Evolutionary conservation across 78 protist species (phyloP).

Genomic region (Speleostelium caveatum): DNA sequence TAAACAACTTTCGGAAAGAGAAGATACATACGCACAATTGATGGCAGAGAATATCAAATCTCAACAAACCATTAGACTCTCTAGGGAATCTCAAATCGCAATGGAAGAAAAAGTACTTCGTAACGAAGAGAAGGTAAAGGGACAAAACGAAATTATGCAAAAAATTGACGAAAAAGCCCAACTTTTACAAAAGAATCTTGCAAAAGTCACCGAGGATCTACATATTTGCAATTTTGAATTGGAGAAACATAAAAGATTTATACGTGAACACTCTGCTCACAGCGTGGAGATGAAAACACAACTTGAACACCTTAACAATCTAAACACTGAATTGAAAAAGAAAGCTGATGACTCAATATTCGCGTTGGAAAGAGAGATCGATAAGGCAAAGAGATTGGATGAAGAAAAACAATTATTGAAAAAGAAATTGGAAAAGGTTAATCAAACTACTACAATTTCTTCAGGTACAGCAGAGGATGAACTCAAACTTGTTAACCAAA

Average conservation of each 20-base stretch:
- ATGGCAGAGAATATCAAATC: constrained; percentile 80
- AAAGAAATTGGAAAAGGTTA: constrained; percentile 61
- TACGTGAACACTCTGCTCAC: constrained; percentile 36
- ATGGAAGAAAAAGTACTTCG: constrained; percentile 26
- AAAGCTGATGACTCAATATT: constrained; percentile 67
- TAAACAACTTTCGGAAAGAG: constrained; percentile 69
- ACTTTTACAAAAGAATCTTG: constrained; percentile 41
- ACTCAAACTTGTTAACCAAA: constrained; percentile 33
- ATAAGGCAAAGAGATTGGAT: constrained; percentile 64
- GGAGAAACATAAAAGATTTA: constrained; percentile 52
- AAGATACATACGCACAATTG: constrained; percentile 71
- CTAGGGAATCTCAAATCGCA: constrained; percentile 36
- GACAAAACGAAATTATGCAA: constrained; percentile 37
- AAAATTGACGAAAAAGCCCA: constrained; percentile 49
- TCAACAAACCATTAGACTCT: constrained; percentile 50
- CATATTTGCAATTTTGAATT: constrained; percentile 49
- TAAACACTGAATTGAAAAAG: constrained; percentile 47
- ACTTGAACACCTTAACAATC: constrained; percentile 35
- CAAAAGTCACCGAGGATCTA: constrained; percentile 54
- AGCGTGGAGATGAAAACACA: constrained; percentile 44
- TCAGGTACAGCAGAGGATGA: constrained; percentile 36
- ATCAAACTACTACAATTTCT: neutral
- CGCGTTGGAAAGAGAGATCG: constrained; percentile 68
- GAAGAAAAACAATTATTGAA: constrained; percentile 66
- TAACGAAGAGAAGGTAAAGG: constrained; percentile 45